These are phyloP conservation scores for Pseudonectria foliicola DNA, from an alignment of 2,329 filamentous ascomycete genomes.

Conservation along the genomic window DNA sequence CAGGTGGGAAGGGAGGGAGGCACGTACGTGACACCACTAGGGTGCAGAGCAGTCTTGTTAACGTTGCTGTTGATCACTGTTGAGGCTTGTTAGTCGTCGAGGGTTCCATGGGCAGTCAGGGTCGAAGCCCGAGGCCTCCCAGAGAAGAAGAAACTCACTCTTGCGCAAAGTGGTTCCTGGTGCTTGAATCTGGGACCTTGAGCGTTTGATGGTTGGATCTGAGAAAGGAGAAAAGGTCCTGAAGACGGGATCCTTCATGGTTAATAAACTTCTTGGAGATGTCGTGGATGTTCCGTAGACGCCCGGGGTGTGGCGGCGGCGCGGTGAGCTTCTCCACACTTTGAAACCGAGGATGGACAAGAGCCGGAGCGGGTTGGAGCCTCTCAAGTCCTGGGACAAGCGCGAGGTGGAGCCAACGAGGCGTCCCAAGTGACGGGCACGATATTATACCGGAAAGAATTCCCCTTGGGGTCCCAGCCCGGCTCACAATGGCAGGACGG, in stretches of 20 bases:
- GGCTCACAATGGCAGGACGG: no score
- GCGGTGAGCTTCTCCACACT: slow-evolving; percentile 21
- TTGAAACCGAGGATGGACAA: slow-evolving; percentile 23
- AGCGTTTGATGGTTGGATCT: slow-evolving; percentile 33
- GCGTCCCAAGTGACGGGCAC: slow-evolving; percentile 25
- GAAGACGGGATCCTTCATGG: slow-evolving; percentile 34
- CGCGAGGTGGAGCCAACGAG: slow-evolving; percentile 21
- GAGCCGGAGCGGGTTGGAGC: slow-evolving; percentile 12
- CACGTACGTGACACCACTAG: slow-evolving; percentile 83
- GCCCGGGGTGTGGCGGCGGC: slow-evolving; percentile 16
- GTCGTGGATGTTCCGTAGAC: slow-evolving; percentile 15
- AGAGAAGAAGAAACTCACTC: slow-evolving; percentile 27
- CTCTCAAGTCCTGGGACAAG: slow-evolving; percentile 16
- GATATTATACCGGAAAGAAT: slow-evolving; percentile 30
- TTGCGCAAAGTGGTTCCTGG: slow-evolving; percentile 33
- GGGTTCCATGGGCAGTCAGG: not conserved
- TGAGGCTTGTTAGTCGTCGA: not conserved
- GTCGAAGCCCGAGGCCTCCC: not conserved
- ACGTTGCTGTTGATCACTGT: slow-evolving; percentile 54
- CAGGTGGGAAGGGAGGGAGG: slow-evolving; percentile 8
- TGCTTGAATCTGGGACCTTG: slow-evolving; percentile 31
- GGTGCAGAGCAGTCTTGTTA: slow-evolving; percentile 91
- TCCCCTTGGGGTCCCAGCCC: slow-evolving; percentile 2
- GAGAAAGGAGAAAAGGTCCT: slow-evolving; percentile 32
- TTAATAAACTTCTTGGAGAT: slow-evolving; percentile 31